A percentile compares a stretch with the other conserved stretches of the same genome.
phyloP scores from a whole-genome alignment of 1,284 basidiomycete genomes.

The Ganoderma lingzhi region DNA sequence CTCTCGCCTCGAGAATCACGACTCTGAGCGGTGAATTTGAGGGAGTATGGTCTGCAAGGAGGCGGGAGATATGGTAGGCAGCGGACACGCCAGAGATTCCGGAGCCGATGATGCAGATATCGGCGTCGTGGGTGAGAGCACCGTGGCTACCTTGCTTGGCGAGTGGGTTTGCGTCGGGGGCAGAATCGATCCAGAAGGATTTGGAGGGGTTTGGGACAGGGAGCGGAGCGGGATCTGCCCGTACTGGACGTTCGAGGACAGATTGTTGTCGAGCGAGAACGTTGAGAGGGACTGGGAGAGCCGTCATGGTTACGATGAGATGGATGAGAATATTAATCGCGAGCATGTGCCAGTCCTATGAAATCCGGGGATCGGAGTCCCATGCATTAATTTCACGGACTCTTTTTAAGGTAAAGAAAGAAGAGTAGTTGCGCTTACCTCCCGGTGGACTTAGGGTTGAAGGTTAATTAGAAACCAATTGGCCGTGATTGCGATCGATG shows the following conservation, averaged over 20 bases:
- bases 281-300: conserved; percentile 35
- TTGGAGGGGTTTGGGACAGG: conserved; percentile 69
- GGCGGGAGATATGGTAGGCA: conserved; percentile 68
- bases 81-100: conserved; percentile 80
- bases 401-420: too few relatives aligned
- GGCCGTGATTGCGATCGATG: too few relatives aligned
- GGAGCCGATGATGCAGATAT: conserved; percentile 80
- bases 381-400: not conserved
- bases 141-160: conserved; percentile 70
- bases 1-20: conserved; percentile 76
- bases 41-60: conserved; percentile 41
- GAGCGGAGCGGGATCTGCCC: conserved; percentile 40
- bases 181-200: conserved; percentile 73
- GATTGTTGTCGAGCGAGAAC: conserved; percentile 34
- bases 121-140: conserved; percentile 60
- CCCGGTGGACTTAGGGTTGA: too few relatives aligned
- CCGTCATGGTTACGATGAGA: conserved; percentile 27
- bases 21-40: conserved; percentile 48
- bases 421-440: too few relatives aligned
- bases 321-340: not conserved
- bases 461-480: too few relatives aligned
- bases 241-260: conserved; percentile 25
- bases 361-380: too few relatives aligned
- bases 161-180: conserved; percentile 67
- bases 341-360: not conserved